Evolutionary conservation across 768 basidiomycete species (phyloP), one percentile per base, ranked within the genome.

Genomic region (Rhizopogon rudus): DNA sequence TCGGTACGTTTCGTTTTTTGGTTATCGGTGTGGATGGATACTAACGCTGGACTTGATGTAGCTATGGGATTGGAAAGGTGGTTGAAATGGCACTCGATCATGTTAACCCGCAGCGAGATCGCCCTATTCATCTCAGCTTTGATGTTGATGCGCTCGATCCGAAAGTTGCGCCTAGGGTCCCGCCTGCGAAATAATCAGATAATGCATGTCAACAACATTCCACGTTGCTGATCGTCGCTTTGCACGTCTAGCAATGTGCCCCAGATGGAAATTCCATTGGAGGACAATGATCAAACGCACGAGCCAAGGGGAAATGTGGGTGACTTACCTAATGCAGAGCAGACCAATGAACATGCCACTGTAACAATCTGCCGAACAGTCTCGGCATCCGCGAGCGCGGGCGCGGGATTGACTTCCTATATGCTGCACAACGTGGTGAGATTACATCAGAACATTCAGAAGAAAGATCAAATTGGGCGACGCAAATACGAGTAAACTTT

Each of bases 141-240:
- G 97, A 99, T 68, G 94, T 99, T 20, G 93, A 95, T 65, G 93
- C 93, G 10, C 73, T 95, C 50, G 96, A 98, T 70, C 97, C 97
- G 9, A 81, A 97, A 96, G 46, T 48, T 48, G 31, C 46, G 31
- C 53, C 53, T 20, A 49, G 48, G 14, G 48, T 49, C 22, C 37
- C 46, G 33, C 48, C 48, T 49, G 14, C 14, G 14, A 5, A 33
- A 22, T 13, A 22, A 48, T 20, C 7, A 48, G 4, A 22, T 22
- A 9, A 35, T 25, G 5, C 33, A 33, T 20, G 5, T 22, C 6
- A 48, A 17, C 3, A 14, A 17, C n/a, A 9, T 35, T 8, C 1
- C 33, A 22, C 20, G 31, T 35, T 35, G 46, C 13, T 22, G 12
- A 14, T 35, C 14, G 13, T 35, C 2, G 17, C 33, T 6, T 2